Evolutionary conservation across 2,329 filamentous ascomycete species (phyloP).

Genomic region (Aspergillus hiratsukae): DNA sequence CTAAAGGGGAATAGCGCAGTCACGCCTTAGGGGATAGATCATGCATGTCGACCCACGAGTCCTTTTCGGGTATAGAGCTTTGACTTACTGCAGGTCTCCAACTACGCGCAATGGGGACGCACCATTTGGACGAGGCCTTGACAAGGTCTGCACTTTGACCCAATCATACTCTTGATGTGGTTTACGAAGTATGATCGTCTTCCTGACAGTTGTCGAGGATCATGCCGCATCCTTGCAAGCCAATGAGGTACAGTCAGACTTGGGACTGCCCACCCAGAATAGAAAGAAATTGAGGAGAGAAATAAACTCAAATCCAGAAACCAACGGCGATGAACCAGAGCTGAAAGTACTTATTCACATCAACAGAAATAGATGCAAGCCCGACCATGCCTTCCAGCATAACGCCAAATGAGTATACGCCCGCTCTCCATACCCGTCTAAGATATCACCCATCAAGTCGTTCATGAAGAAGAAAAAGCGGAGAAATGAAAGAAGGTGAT

Average conservation of each 20-base stretch:
- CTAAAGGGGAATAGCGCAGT: neutral
- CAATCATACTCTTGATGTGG: neutral
- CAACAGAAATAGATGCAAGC: constrained; percentile 15
- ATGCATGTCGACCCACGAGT: neutral
- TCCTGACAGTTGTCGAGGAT: neutral
- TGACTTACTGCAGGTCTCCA: neutral
- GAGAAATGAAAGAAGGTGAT: constrained; percentile 2
- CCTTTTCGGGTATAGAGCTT: constrained; percentile 6
- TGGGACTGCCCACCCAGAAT: neutral
- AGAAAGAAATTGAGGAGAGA: neutral
- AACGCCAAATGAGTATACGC: constrained; percentile 25
- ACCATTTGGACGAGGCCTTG: neutral
- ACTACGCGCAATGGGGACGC: neutral
- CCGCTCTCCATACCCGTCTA: constrained; percentile 22
- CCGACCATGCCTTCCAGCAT: constrained; percentile 17
- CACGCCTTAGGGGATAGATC: neutral
- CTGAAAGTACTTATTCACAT: constrained; percentile 15
- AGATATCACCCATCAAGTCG: constrained; percentile 26
- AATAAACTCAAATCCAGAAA: neutral
- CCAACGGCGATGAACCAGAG: neutral
- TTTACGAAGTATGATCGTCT: neutral
- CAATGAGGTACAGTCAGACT: neutral
- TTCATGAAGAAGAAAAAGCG: constrained; percentile 14
- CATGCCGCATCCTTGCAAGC: neutral
- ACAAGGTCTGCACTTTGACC: neutral